Base-by-base conservation (phyloP, 1,284 basidiomycete species). In the Ganoderma lingzhi region DNA sequence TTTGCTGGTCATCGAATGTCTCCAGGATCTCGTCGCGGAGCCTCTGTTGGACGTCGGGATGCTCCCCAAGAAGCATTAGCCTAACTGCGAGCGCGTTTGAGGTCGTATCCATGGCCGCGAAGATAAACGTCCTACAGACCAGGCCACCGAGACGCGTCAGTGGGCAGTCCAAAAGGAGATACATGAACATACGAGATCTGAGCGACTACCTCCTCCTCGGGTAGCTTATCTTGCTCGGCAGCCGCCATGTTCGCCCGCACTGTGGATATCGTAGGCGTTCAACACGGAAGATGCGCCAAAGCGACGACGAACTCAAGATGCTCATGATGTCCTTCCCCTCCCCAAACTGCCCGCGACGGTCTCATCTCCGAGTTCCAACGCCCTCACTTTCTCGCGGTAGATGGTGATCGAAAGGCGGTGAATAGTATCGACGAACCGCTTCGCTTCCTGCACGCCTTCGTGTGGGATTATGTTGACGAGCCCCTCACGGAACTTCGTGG, bases 291-390 rank as follows among this genome's bases (percentile, higher is more conserved):
- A 42, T 23, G 23, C 53, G 6, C 4, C 12, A 3, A 10, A 53
- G 6, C 14, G 23, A 17, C 32, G 37, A 70, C 78, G 61, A 63
- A 80, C 80, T 70, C 6, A 81, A 67, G 30, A 79, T 71, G 42
- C 79, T 79, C 74, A 80, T 74, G 58, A 81, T 77, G 62, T 81
- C 80, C 66, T 77, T 77, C 14, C 78, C 79, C 35, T 76, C 71
- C 3, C 67, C 69, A 14, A 76, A 48, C 35, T 76, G 70, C n/a
- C n/a, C n/a, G 56, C 39, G 1, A 78, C 65, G 0, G 71, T 74
- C 17, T 76, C 73, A 39, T 79, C 79, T 19, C 78, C 78, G 19
- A 64, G 61, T 37, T 69, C 70, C 3, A 81, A 48, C 15, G 75
- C 73, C 2, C 6, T 55, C 64, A 74, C 74, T 73, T 78, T 80